Percentiles rank a stretch among this genome's conserved stretches.
phyloP scores from a whole-genome alignment of 768 basidiomycete species.

The Russula earlei region DNA sequence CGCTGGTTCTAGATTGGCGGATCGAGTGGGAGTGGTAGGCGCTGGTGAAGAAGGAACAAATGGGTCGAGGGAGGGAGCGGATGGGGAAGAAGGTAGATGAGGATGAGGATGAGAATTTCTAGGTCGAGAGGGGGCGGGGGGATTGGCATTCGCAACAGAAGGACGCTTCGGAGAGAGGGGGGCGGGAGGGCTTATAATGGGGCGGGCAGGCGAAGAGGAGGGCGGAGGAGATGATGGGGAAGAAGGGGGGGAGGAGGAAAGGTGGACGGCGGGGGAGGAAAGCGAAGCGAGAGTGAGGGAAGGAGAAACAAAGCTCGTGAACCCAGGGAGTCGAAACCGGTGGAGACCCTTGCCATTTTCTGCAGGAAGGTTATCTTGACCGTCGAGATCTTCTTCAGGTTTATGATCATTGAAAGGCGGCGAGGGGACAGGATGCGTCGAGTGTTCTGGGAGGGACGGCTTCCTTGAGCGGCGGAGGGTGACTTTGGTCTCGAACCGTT shows the following conservation, averaged over 20 bases:
- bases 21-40: constrained; percentile 9
- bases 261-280: constrained; percentile 66
- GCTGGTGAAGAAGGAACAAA: background rate
- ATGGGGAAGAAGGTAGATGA: constrained; percentile 19
- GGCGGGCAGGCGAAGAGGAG: constrained; percentile 42
- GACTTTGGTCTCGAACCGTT: constrained; percentile 30
- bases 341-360: constrained; percentile 1
- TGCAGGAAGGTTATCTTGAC: background rate
- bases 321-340: constrained; percentile 38
- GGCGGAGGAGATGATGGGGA: constrained; percentile 40
- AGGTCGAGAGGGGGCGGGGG: constrained; percentile 22
- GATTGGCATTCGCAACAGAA: constrained; percentile 13
- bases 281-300: constrained; percentile 61
- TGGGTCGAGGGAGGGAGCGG: constrained; percentile 8
- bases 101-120: constrained; percentile 22
- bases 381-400: background rate
- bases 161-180: constrained; percentile 25
- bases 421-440: constrained; percentile 30
- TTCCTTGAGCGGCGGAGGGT: constrained; percentile 29
- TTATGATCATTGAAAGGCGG: constrained; percentile 15
- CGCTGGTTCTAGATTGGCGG: constrained; percentile 27
- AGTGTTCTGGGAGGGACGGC: constrained; percentile 31
- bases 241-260: constrained; percentile 46
- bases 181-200: constrained; percentile 28
- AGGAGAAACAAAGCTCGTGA: constrained; percentile 52